Conservation (phyloP, 306 rosid species). For the Vicia villosa region DNA sequence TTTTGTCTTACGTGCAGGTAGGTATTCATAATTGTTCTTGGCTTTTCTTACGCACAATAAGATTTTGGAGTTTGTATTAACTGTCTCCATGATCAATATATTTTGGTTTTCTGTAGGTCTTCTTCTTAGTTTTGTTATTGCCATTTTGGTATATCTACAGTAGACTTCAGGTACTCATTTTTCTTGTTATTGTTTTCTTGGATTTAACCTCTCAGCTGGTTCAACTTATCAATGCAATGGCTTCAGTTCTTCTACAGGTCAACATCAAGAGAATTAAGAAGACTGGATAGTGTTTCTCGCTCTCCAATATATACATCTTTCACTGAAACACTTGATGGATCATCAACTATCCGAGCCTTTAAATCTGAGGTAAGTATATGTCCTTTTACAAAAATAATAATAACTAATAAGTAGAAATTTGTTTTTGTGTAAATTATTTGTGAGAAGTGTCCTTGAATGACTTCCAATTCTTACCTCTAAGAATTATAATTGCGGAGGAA, state of each 20-base stretch:
- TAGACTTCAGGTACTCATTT: constrained; percentile 79
- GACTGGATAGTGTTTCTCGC: constrained; percentile 94
- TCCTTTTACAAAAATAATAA: constrained; percentile 24
- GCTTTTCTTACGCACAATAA: background rate
- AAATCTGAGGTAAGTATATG: constrained; percentile 71
- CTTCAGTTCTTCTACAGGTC: constrained; percentile 91
- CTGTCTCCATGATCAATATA: constrained; percentile 16
- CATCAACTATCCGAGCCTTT: constrained; percentile 86
- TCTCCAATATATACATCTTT: constrained; percentile 96
- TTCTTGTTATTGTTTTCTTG: constrained; percentile 3
- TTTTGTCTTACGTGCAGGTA: constrained; percentile 90
- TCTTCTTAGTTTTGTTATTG: constrained; percentile 78
- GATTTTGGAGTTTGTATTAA: constrained; percentile 24
- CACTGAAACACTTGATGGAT: constrained; percentile 91
- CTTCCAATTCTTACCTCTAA: background rate
- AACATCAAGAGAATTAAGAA: constrained; percentile 89
- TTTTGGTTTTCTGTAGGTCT: constrained; percentile 55
- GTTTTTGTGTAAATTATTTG: background rate
- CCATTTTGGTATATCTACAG: constrained; percentile 96
- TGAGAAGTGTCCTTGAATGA: background rate
- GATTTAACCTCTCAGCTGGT: constrained; percentile 20
- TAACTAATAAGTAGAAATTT: background rate
- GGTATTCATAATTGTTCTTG: constrained; percentile 50
- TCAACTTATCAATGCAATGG: constrained; percentile 34
- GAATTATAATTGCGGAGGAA: constrained; percentile 15